phyloP scores from a whole-genome alignment of 148 eudicot species.

The Rhododendron griersonianum region DNA sequence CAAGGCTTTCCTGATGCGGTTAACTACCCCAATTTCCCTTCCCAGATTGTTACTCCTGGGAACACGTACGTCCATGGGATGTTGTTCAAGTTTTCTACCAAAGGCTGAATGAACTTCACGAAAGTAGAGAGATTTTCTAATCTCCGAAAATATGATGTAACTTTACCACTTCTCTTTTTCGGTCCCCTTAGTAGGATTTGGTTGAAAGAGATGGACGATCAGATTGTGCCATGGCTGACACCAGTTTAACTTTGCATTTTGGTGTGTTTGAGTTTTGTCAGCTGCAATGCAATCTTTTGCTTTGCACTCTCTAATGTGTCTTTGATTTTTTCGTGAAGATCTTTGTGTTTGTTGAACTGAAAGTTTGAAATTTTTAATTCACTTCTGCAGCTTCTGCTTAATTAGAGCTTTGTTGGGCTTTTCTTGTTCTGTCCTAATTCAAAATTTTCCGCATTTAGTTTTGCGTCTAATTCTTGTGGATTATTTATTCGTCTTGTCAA shows the following conservation, averaged over 20 bases:
- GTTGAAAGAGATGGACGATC: background rate
- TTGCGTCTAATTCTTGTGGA: too few relatives aligned
- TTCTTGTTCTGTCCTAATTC: too few relatives aligned
- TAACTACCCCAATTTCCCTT: constrained; percentile 73
- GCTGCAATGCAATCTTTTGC: background rate
- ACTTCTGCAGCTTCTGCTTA: too few relatives aligned
- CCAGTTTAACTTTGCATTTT: background rate
- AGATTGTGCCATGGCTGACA: background rate
- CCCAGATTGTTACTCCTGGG: constrained; percentile 53
- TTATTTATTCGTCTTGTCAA: too few relatives aligned
- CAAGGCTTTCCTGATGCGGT: constrained; percentile 86
- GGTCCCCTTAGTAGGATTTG: too few relatives aligned
- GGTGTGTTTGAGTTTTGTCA: background rate
- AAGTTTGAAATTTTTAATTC: background rate
- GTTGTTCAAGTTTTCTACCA: constrained; percentile 47
- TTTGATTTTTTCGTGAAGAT: background rate
- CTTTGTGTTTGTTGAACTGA: background rate
- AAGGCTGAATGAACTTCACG: background rate
- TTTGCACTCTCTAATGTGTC: background rate
- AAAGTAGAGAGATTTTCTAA: constrained; percentile 7
- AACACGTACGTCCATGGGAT: constrained; percentile 49
- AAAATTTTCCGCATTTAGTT: too few relatives aligned
- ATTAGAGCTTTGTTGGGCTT: too few relatives aligned
- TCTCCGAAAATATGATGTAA: background rate
- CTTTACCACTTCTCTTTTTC: background rate